Conservation (phyloP, 805 yeast species). For the Candida cerambycidarum region DNA sequence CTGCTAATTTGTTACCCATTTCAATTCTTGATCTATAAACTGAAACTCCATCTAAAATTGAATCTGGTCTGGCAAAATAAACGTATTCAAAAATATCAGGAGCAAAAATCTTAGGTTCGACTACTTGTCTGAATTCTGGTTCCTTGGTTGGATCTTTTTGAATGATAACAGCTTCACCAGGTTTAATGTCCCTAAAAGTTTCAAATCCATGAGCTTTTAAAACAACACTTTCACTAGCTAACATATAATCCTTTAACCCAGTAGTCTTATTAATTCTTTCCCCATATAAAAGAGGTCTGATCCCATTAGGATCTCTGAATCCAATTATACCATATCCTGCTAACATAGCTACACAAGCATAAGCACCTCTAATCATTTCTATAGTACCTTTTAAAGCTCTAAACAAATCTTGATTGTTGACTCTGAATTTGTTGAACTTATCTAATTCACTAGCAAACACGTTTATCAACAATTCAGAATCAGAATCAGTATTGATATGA, state of each 20-base stretch:
- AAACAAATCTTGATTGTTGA: slow-evolving; percentile 86
- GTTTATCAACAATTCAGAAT: slow-evolving; percentile 86
- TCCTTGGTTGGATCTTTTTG: slow-evolving; percentile 55
- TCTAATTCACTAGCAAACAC: slow-evolving; percentile 91
- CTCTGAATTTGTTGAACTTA: slow-evolving; percentile 88
- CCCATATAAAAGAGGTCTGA: slow-evolving; percentile 87
- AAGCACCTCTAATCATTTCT: slow-evolving; percentile 88
- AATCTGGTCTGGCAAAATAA: slow-evolving; percentile 96
- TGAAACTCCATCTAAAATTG: slow-evolving; percentile 93
- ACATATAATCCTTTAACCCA: slow-evolving; percentile 83
- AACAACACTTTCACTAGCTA: slow-evolving; percentile 94
- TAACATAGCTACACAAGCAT: slow-evolving; percentile 90
- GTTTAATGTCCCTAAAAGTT: slow-evolving; percentile 76
- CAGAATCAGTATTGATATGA: slow-evolving; percentile 96
- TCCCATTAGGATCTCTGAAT: slow-evolving; percentile 96
- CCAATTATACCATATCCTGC: slow-evolving; percentile 97
- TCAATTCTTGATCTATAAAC: slow-evolving; percentile 89
- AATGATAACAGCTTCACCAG: slow-evolving; percentile 96
- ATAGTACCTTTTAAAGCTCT: slow-evolving; percentile 82
- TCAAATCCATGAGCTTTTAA: slow-evolving; percentile 87
- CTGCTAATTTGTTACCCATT: slow-evolving; percentile 91
- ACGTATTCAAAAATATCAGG: slow-evolving; percentile 98
- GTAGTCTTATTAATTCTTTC: slow-evolving; percentile 63
- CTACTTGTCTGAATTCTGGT: slow-evolving; percentile 87
- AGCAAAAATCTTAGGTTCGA: slow-evolving; percentile 71